Base-by-base conservation (phyloP, 306 rosid species). In the Senna siamea region DNA sequence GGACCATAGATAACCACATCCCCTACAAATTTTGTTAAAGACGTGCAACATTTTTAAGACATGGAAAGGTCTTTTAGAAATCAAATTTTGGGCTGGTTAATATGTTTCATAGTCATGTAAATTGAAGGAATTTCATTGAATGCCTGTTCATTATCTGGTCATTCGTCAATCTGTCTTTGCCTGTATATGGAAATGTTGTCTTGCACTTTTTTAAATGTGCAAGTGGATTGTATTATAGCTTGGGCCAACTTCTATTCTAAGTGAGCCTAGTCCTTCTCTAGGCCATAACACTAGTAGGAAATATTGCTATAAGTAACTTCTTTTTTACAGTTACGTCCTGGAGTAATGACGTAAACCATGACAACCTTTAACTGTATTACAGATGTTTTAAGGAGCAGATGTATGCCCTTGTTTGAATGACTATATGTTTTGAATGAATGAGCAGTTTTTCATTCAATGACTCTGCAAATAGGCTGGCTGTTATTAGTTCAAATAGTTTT, bases 201-300 rank as follows among this genome's bases (percentile, higher is more conserved):
- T 40, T 23, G 41, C 38, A 9, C 23, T 71, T 41, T 26, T n/a
- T 57, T 6, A 72, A n/a, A 44, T 72, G 12, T 23, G 50, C 30
- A n/a, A 32, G 46, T 12, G 10, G 47, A 32, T 30, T 58, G 20
- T 13, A 26, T 13, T 67, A 28, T 67, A 67, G 46, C 46, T 32
- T 48, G 44, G 30, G 13, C 59, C 44, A 67, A 66, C 30, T 30
- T 68, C 32, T 32, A 30, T n/a, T n/a, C 40, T 32, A 17, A 68
- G 46, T 66, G 4, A 26, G 9, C 26, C 19, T 9, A 32, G 40
- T 50, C 23, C n/a, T 9, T n/a, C 17, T 47, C 44, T 47, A 30
- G 38, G 44, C 17, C 19, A 30, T 34, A 26, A 19, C 57, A 15
- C 57, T 57, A 1, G 41, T 35, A 15, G 66, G 44, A n/a, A 59